Evolutionary conservation across 164 flowering plant genomes (phyloP).

Genomic region (Warburgia ugandensis): DNA sequence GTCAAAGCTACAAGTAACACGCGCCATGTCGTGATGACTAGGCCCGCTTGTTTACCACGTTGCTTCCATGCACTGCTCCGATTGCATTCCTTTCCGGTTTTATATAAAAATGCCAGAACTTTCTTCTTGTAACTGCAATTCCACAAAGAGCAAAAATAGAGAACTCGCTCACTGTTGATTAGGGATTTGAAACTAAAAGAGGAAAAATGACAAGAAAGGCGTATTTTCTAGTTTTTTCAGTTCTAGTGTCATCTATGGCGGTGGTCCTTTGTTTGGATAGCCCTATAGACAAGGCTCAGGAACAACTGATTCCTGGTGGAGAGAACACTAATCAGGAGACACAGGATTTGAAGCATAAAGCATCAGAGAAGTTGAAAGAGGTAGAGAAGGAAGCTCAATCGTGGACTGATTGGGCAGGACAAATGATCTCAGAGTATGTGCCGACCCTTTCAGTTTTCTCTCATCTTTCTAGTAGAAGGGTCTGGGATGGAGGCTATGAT

Average conservation of each 20-base stretch:
- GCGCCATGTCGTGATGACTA: too few relatives aligned
- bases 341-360: neutral
- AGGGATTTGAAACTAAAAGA: neutral
- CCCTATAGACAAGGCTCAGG: neutral
- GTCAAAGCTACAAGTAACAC: too few relatives aligned
- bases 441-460: too few relatives aligned
- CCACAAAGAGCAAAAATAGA: too few relatives aligned
- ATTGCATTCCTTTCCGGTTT: too few relatives aligned
- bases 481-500: neutral
- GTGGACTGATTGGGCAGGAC: constrained; percentile 2
- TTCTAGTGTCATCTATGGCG: neutral
- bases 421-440: neutral
- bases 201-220: neutral
- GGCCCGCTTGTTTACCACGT: too few relatives aligned
- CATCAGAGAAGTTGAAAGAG: neutral
- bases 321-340: neutral
- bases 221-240: neutral
- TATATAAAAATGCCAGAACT: too few relatives aligned
- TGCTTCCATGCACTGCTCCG: too few relatives aligned
- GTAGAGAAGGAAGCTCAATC: neutral
- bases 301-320: neutral
- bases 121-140: too few relatives aligned
- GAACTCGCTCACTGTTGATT: too few relatives aligned
- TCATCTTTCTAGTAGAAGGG: too few relatives aligned
- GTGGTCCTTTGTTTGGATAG: neutral